Conservation (phyloP, 179 eudicot genomes). For the Silene coronaria region DNA sequence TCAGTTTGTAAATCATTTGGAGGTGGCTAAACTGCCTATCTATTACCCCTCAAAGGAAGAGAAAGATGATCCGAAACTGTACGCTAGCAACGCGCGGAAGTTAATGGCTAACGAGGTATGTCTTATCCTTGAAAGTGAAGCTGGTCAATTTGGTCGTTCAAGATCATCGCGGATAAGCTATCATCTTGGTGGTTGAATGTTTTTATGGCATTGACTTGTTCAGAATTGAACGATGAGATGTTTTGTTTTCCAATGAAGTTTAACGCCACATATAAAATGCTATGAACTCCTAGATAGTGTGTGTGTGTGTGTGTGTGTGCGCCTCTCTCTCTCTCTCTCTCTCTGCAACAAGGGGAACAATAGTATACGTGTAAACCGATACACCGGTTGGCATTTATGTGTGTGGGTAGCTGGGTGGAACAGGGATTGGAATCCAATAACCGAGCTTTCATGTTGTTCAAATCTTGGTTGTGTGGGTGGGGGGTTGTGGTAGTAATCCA, state of each 20-base stretch:
- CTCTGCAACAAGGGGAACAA: no score
- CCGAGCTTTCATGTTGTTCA: no score
- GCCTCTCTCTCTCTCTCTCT: no score
- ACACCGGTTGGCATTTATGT: no score
- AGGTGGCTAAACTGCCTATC: conserved; percentile 67
- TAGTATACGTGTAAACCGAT: no score
- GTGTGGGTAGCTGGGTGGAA: no score
- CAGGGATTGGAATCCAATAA: no score
- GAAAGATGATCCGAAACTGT: conserved; percentile 79
- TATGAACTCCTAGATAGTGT: not conserved
- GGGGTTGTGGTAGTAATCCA: no score
- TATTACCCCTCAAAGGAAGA: conserved; percentile 87
- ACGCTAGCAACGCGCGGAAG: conserved; percentile 71
- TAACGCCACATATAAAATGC: not conserved
- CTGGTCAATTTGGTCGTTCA: not conserved
- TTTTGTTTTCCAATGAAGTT: not conserved
- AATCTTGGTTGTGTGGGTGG: no score
- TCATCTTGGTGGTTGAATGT: not conserved
- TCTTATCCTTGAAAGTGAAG: conserved; percentile 16
- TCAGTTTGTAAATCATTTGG: conserved; percentile 79
- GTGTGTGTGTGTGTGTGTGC: no score
- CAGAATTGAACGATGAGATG: not conserved
- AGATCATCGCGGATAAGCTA: not conserved
- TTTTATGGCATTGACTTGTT: not conserved
- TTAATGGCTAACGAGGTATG: conserved; percentile 89